A percentile compares a stretch with the other conserved stretches of the same genome.
Conservation (phyloP, 208 protist genomes). For the Trypanosoma cruzi region DNA sequence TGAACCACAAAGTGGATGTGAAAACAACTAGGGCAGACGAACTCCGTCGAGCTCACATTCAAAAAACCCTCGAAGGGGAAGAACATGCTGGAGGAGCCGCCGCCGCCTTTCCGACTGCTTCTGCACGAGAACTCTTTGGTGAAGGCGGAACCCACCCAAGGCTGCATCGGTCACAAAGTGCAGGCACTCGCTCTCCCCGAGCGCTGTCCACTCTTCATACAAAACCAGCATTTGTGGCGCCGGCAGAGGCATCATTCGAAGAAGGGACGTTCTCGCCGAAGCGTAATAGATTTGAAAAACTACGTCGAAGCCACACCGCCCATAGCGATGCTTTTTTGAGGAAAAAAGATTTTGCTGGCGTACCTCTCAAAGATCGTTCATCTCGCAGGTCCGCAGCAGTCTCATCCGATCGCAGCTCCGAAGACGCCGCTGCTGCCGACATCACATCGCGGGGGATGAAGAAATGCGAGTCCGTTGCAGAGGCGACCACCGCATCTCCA, state of each 20-base stretch:
- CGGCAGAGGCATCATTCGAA: background rate
- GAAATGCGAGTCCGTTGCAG: background rate
- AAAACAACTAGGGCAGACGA: conserved; percentile 52
- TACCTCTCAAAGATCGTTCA: background rate
- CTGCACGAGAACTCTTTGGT: conserved; percentile 19
- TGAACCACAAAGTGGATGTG: conserved; percentile 59
- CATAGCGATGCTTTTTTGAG: background rate
- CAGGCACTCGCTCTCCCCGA: background rate
- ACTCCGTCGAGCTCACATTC: conserved; percentile 54
- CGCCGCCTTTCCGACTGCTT: conserved; percentile 2
- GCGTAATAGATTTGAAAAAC: background rate
- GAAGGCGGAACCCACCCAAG: background rate
- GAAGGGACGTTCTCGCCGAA: background rate
- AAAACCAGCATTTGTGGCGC: background rate
- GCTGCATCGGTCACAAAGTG: background rate
- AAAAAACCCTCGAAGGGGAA: conserved; percentile 17
- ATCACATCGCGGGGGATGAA: background rate
- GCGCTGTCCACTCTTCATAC: background rate
- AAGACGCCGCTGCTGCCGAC: background rate
- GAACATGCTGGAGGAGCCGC: background rate
- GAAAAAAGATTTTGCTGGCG: background rate
- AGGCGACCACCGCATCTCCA: background rate
- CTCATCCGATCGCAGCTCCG: conserved; percentile 13
- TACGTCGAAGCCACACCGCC: background rate
- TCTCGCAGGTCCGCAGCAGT: background rate